Base-by-base conservation (phyloP, 495 filamentous ascomycete species). In the Tuber aestivum region DNA sequence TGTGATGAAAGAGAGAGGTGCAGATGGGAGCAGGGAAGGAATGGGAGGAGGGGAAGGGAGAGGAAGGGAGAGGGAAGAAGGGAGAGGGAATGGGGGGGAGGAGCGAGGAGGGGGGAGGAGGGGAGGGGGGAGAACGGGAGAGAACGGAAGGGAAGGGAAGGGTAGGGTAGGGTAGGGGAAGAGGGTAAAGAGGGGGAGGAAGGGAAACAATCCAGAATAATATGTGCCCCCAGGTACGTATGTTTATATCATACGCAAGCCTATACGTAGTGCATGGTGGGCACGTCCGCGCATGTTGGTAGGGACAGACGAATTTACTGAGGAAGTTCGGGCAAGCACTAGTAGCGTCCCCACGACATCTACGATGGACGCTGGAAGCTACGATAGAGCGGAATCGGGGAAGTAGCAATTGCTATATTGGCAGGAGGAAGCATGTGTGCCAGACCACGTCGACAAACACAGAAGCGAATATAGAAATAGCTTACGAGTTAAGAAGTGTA, bases 401-500 rank as follows among this genome's bases (percentile, higher is more conserved):
- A 7, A 56, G 50, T 56, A n/a, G 27, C 27, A 35, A 65, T 65
- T 65, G 56, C 7, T 32, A 35, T 14, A 65, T 35, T 12, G 56
- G 56, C 50, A 35, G 12, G 56, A 7, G 12, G 27, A 35, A 65
- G 56, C 56, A 35, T 35, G 14, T 5, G 56, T 35, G 56, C 56
- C 56, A 35, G 56, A 65, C 16, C 27, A 18, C 35, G 74, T 37
- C 38, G 75, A 37, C 45, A 70, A 32, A 77, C 38, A 42, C 3
- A 35, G 40, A 44, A 41, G 61, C 41, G 75, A 56, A 41, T 74
- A 44, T 48, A 35, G 74, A 72, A 72, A 48, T n/a, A 68, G 85
- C 92, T 82, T 89, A 94, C 92, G 92, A 94, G 89, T 94, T 93
- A 74, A 95, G 88, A 78, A 94, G 89, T 86, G 93, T 95, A 87